Percentiles rank a stretch among this genome's conserved stretches.
phyloP scores from a whole-genome alignment of 2,329 filamentous ascomycete genomes.

The Cercospora canescens region DNA sequence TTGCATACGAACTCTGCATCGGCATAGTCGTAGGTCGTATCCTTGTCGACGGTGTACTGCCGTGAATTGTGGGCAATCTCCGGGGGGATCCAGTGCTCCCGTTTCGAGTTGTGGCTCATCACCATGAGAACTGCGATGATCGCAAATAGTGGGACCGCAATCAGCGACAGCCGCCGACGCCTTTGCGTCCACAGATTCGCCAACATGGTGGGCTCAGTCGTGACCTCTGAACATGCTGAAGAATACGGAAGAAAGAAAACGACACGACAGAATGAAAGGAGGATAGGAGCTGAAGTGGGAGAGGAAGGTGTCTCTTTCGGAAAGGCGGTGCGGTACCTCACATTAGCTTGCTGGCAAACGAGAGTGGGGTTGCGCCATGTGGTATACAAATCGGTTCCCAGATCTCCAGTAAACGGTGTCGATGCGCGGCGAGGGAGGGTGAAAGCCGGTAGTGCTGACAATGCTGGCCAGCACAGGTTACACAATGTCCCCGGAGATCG shows the following conservation, averaged over 20 bases:
- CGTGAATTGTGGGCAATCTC: slow-evolving; percentile 2
- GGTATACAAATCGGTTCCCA: background rate
- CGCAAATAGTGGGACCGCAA: background rate
- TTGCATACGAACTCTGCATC: slow-evolving; percentile 12
- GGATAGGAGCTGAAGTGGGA: slow-evolving; percentile 8
- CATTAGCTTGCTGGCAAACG: slow-evolving; percentile 5
- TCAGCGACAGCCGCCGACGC: background rate
- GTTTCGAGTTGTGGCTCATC: background rate
- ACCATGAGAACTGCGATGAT: background rate
- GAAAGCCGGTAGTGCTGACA: slow-evolving; percentile 5
- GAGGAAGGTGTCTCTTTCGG: background rate
- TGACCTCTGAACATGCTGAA: background rate
- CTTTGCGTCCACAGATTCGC: background rate
- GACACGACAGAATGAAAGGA: background rate
- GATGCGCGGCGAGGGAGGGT: background rate
- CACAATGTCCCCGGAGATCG: background rate
- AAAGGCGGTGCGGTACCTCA: background rate
- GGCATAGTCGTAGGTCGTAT: background rate
- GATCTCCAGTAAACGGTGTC: background rate
- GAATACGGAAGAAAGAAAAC: background rate
- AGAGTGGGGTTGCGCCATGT: background rate
- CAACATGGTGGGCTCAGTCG: background rate
- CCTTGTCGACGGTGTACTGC: slow-evolving; percentile 1
- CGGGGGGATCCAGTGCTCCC: slow-evolving; percentile 1
- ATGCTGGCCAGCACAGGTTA: background rate